These are phyloP conservation scores for Sphagnum tenellum DNA, from an alignment of 225 moss, liverwort and hornwort species.

Conservation along the genomic window DNA sequence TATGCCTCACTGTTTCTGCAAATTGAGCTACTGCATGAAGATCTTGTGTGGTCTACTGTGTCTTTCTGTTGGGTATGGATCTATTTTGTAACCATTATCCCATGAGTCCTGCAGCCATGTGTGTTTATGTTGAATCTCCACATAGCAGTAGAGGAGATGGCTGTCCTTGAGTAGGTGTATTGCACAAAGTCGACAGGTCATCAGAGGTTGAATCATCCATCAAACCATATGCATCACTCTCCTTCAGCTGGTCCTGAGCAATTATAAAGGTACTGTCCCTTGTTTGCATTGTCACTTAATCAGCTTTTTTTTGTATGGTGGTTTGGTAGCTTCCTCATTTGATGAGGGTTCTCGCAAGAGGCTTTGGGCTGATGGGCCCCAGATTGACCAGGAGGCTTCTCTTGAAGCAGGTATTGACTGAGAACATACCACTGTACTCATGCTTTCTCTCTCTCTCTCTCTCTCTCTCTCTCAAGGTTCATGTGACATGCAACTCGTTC, in stretches of 20 bases:
- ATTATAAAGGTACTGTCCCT: not conserved
- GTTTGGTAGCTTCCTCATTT: constrained; percentile 3
- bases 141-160: not conserved
- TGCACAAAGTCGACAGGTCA: no score
- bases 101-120: not conserved
- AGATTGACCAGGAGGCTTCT: constrained; percentile 9
- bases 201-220: no score
- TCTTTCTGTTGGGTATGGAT: no score
- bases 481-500: not conserved
- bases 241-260: no score
- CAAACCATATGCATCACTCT: no score
- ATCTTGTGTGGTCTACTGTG: not conserved
- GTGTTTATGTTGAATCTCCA: not conserved
- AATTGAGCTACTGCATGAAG: not conserved
- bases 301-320: not conserved
- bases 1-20: constrained; percentile 1
- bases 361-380: constrained; percentile 20
- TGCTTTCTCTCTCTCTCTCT: not conserved
- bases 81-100: no score
- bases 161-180: no score
- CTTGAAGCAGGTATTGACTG: constrained; percentile 23
- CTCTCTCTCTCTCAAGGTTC: not conserved
- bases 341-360: constrained; percentile 35
- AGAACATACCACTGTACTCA: not conserved
- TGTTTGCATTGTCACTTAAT: constrained; percentile 7